Percentiles rank a stretch among this genome's conserved stretches.
phyloP scores from a whole-genome alignment of 805 yeast genomes.

The Suhomyces prunicola region DNA sequence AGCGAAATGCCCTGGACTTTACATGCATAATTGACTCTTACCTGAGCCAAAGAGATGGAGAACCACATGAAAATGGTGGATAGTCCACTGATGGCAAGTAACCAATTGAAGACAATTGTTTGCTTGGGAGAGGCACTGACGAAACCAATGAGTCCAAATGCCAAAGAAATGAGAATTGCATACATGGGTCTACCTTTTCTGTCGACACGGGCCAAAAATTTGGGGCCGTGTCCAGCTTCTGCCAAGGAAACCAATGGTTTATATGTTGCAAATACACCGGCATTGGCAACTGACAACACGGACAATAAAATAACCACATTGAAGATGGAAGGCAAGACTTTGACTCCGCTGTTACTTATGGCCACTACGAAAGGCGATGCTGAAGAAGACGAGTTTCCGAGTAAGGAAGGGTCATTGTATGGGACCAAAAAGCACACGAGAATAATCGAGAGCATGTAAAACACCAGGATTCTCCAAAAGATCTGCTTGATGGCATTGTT shows the following conservation, averaged over 20 bases:
- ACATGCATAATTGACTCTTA: slow-evolving; percentile 60
- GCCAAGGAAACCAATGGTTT: slow-evolving; percentile 61
- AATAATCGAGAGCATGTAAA: slow-evolving; percentile 47
- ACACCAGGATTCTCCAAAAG: slow-evolving; percentile 49
- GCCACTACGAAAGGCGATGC: slow-evolving; percentile 41
- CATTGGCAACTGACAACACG: slow-evolving; percentile 34
- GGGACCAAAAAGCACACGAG: slow-evolving; percentile 56
- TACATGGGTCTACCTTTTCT: slow-evolving; percentile 73
- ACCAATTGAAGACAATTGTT: slow-evolving; percentile 65
- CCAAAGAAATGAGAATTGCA: slow-evolving; percentile 52
- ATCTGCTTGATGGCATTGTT: slow-evolving; percentile 55
- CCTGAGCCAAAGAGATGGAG: slow-evolving; percentile 62
- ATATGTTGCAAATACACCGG: slow-evolving; percentile 34
- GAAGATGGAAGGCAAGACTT: slow-evolving; percentile 31
- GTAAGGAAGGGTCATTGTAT: slow-evolving; percentile 29
- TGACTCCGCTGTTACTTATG: slow-evolving; percentile 27
- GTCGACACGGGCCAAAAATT: slow-evolving; percentile 62
- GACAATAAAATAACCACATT: slow-evolving; percentile 33
- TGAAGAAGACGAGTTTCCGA: slow-evolving; percentile 20
- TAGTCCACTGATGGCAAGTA: slow-evolving; percentile 71
- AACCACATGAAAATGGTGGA: slow-evolving; percentile 82
- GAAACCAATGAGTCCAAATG: slow-evolving; percentile 57
- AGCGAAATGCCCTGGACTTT: slow-evolving; percentile 44
- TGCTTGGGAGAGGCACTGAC: slow-evolving; percentile 59
- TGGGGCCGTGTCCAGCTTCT: slow-evolving; percentile 62